Evolutionary conservation across 1,284 basidiomycete genomes (phyloP), one percentile per base, ranked within the genome.

Genomic region (Mycosarcoma mackinlayi): DNA sequence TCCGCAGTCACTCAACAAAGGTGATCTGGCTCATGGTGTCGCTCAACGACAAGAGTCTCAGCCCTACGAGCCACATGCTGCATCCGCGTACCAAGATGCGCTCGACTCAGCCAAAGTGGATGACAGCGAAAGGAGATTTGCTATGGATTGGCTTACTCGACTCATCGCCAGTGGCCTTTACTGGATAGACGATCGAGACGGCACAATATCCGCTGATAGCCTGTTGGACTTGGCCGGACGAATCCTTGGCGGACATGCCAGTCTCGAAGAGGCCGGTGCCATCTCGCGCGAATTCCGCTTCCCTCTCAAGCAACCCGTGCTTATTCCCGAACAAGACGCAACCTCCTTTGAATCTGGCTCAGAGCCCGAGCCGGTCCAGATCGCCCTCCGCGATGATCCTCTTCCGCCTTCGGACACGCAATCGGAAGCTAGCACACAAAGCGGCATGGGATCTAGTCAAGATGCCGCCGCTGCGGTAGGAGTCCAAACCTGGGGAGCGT

Each of bases 381-480:
- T 73, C 18, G 33, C 49, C 1, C 63, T 70, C 18, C 49, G 65
- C 6, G 70, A 73, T 24, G 63, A 63, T 19, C 56, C 70, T 8
- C 34, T 70, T 3, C 66, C 70, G n/a, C 59, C 67, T n/a, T 73
- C 66, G 2, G 38, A 57, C 33, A 48, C 48, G 9, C 35, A 52
- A n/a, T 64, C 52, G 18, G 56, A 60, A 50, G n/a, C 28, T 28
- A 55, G 24, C 23, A 38, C 48, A 11, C 28, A 37, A 7, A 28
- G 31, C 1, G 38, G 34, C 0, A 37, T 28, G 6, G 64, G 53
- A 10, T 52, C 56, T 1, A 63, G 52, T 23, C 57, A 70, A 34
- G 59, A 60, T 24, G 66, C 68, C 11, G 66, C 71, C n/a, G 71
- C 58, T 9, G 71, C 71, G 37, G 66, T 74, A 0, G 71, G 71